Evolutionary conservation across 495 filamentous ascomycete genomes (phyloP).

Genomic region (Amorphotheca resinae): DNA sequence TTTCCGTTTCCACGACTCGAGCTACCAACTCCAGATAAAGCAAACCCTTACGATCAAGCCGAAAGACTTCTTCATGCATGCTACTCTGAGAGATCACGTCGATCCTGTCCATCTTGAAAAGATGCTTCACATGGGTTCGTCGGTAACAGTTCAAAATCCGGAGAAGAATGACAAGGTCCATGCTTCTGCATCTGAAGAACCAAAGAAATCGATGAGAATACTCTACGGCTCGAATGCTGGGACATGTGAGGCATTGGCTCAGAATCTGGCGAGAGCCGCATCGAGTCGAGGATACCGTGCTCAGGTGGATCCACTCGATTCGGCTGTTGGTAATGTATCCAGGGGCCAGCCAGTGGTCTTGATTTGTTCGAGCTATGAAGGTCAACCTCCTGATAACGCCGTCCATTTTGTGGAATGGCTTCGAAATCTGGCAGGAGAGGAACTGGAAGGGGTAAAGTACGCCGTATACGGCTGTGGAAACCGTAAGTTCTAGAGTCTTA

Average conservation of each 20-base stretch:
- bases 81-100: constrained; percentile 43
- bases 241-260: constrained; percentile 60
- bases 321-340: constrained; percentile 47
- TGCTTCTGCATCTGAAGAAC: constrained; percentile 5
- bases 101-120: constrained; percentile 45
- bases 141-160: not conserved
- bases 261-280: constrained; percentile 47
- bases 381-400: constrained; percentile 64
- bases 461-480: constrained; percentile 55
- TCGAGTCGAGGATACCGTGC: constrained; percentile 44
- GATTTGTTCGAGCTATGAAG: constrained; percentile 62
- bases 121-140: constrained; percentile 24
- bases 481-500: constrained; percentile 13
- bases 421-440: constrained; percentile 29
- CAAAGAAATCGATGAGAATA: constrained; percentile 43
- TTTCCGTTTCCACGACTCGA: constrained; percentile 40
- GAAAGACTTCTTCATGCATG: constrained; percentile 54
- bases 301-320: constrained; percentile 44
- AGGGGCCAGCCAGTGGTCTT: constrained; percentile 50
- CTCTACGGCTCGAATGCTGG: constrained; percentile 65
- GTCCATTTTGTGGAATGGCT: constrained; percentile 57
- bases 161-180: constrained; percentile 15
- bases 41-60: constrained; percentile 70
- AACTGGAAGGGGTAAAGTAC: constrained; percentile 42
- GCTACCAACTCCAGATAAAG: constrained; percentile 53